Conservation (phyloP, 176 grass and related monocot species). For the Musa itinerans region DNA sequence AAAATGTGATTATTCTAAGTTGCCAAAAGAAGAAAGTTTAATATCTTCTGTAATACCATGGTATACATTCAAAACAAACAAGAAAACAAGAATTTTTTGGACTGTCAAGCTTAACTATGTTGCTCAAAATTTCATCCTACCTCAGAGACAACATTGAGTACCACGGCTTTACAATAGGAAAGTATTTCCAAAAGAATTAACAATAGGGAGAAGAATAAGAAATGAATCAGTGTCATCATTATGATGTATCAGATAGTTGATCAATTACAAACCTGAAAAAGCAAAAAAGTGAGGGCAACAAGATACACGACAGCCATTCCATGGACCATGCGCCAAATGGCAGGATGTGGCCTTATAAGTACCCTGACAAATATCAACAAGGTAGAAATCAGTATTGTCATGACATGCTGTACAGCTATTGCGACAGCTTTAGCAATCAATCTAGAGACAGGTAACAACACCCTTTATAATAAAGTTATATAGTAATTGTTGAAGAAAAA, state of each 20-base stretch:
- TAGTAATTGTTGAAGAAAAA: no score
- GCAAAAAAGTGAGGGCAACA: slow-evolving; percentile 88
- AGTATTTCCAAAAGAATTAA: neutral
- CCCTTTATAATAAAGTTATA: no score
- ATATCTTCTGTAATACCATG: no score
- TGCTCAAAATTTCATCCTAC: no score
- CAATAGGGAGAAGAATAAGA: neutral
- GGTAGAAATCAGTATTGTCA: neutral
- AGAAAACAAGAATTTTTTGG: no score
- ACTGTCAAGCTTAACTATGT: no score
- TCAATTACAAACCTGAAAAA: slow-evolving; percentile 74
- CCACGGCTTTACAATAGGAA: neutral
- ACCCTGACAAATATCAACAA: slow-evolving; percentile 37
- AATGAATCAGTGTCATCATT: neutral
- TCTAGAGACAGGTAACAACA: no score
- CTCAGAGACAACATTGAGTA: neutral
- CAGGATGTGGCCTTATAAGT: slow-evolving; percentile 97
- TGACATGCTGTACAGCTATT: neutral
- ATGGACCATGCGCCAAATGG: slow-evolving; percentile 95
- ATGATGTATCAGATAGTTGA: neutral
- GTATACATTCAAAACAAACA: no score
- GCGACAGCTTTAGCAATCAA: neutral
- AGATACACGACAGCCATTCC: slow-evolving; percentile 96
- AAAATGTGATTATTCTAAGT: no score
- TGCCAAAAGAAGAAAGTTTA: no score